Evolutionary conservation across 805 yeast genomes (phyloP).

Genomic region (Myxozyma nipponensis): DNA sequence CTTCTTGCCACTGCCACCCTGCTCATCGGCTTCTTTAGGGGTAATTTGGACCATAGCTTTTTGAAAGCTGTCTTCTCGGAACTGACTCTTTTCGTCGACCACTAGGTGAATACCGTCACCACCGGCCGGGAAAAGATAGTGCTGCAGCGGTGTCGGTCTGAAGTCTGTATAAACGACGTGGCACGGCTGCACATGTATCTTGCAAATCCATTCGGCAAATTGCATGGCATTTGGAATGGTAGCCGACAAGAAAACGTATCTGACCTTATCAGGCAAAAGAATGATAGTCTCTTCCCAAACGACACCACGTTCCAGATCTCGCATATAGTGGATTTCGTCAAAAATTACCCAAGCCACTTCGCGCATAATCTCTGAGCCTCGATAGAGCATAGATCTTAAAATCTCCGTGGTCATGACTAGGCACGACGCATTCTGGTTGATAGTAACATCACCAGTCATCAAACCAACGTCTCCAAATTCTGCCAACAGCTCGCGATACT

Average conservation of each 20-base stretch:
- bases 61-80: slow-evolving; percentile 96
- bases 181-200: slow-evolving; percentile 92
- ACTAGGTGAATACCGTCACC: slow-evolving; percentile 97
- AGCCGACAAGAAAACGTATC: slow-evolving; percentile 58
- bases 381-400: slow-evolving; percentile 89
- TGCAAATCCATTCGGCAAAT: slow-evolving; percentile 86
- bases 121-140: slow-evolving; percentile 95
- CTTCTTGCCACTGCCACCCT: slow-evolving; percentile 65
- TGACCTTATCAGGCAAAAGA: slow-evolving; percentile 91
- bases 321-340: slow-evolving; percentile 98
- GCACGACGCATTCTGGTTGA: slow-evolving; percentile 97
- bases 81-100: slow-evolving; percentile 93
- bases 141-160: slow-evolving; percentile 98
- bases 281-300: slow-evolving; percentile 99
- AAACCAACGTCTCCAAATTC: slow-evolving; percentile 96
- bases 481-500: slow-evolving; percentile 84
- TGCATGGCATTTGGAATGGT: slow-evolving; percentile 53
- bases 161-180: slow-evolving; percentile 98
- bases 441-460: slow-evolving; percentile 99
- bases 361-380: slow-evolving; percentile 97
- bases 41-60: slow-evolving; percentile 95
- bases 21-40: slow-evolving; percentile 40
- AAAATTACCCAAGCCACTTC: slow-evolving; percentile 99
- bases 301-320: slow-evolving; percentile 97
- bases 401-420: slow-evolving; percentile 98